A percentile compares a stretch with the other conserved stretches of the same genome.
Evolutionary conservation across 2,329 filamentous ascomycete species (phyloP).

Genomic region (Fusarium chuoi): DNA sequence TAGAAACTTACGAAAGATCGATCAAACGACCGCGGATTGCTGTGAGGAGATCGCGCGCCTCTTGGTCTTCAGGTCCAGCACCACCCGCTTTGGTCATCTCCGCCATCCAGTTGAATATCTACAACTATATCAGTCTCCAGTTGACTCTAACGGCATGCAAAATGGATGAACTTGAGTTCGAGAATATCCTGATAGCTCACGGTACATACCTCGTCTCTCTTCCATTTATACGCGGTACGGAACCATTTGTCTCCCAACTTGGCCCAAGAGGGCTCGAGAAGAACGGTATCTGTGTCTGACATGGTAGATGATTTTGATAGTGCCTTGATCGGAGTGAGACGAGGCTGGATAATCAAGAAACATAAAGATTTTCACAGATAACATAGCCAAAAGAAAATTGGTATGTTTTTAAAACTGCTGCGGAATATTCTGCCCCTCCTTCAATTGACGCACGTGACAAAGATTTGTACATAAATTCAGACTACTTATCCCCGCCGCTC

Average conservation of each 20-base stretch:
- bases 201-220: background rate
- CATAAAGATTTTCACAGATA: background rate
- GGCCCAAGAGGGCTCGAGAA: background rate
- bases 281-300: accelerated
- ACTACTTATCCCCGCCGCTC: accelerated
- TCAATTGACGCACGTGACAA: background rate
- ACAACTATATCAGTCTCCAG: accelerated
- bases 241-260: background rate
- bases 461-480: background rate
- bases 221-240: background rate
- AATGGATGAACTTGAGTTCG: background rate
- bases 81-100: background rate
- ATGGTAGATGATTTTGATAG: background rate
- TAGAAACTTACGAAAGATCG: background rate
- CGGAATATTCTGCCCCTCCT: background rate
- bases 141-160: accelerated
- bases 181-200: accelerated
- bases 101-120: background rate
- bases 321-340: background rate
- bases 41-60: background rate
- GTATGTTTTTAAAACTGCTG: background rate
- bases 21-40: background rate
- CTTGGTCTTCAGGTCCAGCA: background rate
- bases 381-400: background rate
- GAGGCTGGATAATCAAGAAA: accelerated